Conservation (phyloP, 441 rosid genomes). For the Bruguiera hainesii region DNA sequence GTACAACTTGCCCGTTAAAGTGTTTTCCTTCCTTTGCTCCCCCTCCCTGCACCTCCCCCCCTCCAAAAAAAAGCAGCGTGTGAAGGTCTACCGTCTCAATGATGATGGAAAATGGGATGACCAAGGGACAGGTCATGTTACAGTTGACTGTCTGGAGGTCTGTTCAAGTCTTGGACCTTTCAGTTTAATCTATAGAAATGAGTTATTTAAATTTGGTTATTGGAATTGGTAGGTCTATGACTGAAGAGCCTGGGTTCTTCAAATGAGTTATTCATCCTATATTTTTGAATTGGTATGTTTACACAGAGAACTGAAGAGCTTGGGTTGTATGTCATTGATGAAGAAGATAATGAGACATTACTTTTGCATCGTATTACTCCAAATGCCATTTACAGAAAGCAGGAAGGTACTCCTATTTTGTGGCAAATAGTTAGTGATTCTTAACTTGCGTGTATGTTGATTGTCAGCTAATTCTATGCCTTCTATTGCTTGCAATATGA, state of each 20-base stretch:
- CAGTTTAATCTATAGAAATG: slow-evolving; percentile 12
- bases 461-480: not conserved
- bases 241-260: not conserved
- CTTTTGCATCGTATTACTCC: slow-evolving; percentile 86
- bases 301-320: slow-evolving; percentile 88
- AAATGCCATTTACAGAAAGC: slow-evolving; percentile 93
- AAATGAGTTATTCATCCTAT: slow-evolving; percentile 6
- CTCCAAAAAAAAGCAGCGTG: slow-evolving; percentile 48
- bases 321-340: slow-evolving; percentile 82
- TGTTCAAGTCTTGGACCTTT: slow-evolving; percentile 25
- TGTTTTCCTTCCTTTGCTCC: no score
- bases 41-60: no score
- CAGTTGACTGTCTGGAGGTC: slow-evolving; percentile 91
- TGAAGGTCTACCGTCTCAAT: slow-evolving; percentile 86
- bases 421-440: not conserved
- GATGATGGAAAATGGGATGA: slow-evolving; percentile 99
- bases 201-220: not conserved
- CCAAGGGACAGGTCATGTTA: slow-evolving; percentile 97
- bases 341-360: slow-evolving; percentile 86
- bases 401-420: slow-evolving; percentile 70
- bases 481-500: not conserved
- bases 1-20: no score
- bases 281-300: slow-evolving; percentile 22
- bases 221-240: not conserved
- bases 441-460: not conserved